Evolutionary conservation across 139 green algal species (phyloP).

Genomic region (Pseudopediastrum boryanum): DNA sequence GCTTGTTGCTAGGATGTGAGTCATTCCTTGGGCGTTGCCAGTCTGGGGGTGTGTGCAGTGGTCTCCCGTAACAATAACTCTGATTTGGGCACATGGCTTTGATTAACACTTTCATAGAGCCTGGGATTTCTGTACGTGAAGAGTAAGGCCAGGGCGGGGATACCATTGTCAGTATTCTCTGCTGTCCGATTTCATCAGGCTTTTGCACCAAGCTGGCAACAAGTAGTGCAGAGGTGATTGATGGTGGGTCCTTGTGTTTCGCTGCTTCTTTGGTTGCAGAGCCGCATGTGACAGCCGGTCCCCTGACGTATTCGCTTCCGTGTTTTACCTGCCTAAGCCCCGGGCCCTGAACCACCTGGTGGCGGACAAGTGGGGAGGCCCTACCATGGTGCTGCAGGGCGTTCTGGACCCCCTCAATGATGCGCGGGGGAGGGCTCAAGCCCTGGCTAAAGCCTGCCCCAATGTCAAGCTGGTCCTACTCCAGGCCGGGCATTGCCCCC

Average conservation of each 20-base stretch:
- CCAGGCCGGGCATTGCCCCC: slow-evolving; percentile 81
- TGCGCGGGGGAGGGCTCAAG: slow-evolving; percentile 57
- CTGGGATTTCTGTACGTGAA: too few species aligned
- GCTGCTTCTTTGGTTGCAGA: too few species aligned
- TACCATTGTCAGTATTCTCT: too few species aligned
- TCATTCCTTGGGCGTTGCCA: too few species aligned
- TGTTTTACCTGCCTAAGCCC: slow-evolving; percentile 89
- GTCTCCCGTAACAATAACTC: too few species aligned
- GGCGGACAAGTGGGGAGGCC: slow-evolving; percentile 59
- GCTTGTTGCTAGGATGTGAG: too few species aligned
- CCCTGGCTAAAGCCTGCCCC: neutral
- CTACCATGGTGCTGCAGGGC: slow-evolving; percentile 79
- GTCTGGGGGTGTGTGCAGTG: too few species aligned
- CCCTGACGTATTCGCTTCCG: slow-evolving; percentile 70
- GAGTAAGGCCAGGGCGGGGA: too few species aligned
- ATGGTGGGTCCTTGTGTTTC: neutral
- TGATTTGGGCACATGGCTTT: too few species aligned
- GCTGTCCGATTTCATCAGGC: too few species aligned
- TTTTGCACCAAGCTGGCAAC: too few species aligned
- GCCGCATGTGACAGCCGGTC: slow-evolving; percentile 64
- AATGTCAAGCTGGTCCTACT: neutral
- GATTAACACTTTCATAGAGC: too few species aligned
- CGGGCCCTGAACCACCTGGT: slow-evolving; percentile 86
- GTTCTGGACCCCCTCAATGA: slow-evolving; percentile 87
- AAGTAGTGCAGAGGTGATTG: neutral